Evolutionary conservation across 768 basidiomycete species (phyloP), one percentile per base, ranked within the genome.

Genomic region (Phylloporus sp.): DNA sequence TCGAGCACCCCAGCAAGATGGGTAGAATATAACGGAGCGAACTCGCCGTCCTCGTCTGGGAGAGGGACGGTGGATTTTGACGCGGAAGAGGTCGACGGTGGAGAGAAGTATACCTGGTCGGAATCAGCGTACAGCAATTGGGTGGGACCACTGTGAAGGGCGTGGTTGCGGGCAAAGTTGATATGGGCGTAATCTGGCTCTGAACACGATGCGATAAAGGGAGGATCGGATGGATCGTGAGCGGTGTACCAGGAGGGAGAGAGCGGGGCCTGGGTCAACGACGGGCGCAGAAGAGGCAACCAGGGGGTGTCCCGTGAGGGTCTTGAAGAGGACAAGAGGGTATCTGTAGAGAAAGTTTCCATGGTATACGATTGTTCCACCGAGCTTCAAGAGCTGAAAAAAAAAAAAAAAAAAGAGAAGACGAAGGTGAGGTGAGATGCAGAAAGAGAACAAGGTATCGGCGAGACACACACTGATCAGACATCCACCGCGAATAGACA

Each of bases 1-100:
- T 72, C 70, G 46, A 72, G 64, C 22, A 71, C 49, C 15, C 72
- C 70, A 4, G 48, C 55, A 6, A 70, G 52, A 46, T 65, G 67
- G 2, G 64, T 62, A 24, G 54, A 62, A 31, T 69, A 70, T 42
- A 55, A 2, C 12, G 54, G 28, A 9, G 41, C 45, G 42, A 44
- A 53, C n/a, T 56, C 59, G 51, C 38, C 55, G 24, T 39, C 42
- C 45, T 67, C 62, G 55, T 63, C 67, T 56, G 69, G 65, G 15
- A 65, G 49, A 18, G 62, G 48, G 20, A 69, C 34, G 40, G 60
- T 57, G 13, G 55, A 31, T 53, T 62, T 64, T 50, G 60, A 66
- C 6, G 61, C 10, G 15, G 65, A 68, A 18, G 66, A 56, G 44
- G 55, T 34, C 11, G 64, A 57, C 5, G 67, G 66, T 46, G 68